Evolutionary conservation across 305 asterid genomes (phyloP), one percentile per base, ranked within the genome.

Genomic region (Solanum hybrid): DNA sequence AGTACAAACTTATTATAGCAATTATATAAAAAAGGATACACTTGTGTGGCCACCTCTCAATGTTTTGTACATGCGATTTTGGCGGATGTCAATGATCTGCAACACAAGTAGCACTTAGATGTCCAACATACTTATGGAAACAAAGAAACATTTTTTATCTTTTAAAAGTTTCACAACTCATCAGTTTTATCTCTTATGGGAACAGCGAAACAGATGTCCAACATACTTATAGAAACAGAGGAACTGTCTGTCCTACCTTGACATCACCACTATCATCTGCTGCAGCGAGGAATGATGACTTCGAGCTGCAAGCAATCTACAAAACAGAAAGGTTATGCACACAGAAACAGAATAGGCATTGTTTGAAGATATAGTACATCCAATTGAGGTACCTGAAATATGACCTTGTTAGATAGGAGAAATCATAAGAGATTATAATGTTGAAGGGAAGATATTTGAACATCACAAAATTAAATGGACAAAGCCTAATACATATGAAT

Each of bases 181-280:
- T 82, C 78, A 89, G 90, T 27, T 72, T 87, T 34, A 66, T 26
- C 76, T 36, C 9, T 40, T 19, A 82, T 31, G 37, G 75, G 4
- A 84, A 36, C 24, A 90, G 89, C 29, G 31, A 51, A 56, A 64
- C 60, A 60, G 87, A 60, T 42, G 51, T 66, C 42, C 81, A 79
- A 36, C 87, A 31, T 84, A 84, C 73, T 29, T 51, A 10, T 10
- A 12, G 29, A 5, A 42, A 64, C 26, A 90, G 90, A 27, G 87
- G n/a, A 45, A 79, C 45, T 72, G 84, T 60, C 45, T 72, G 84
- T 45, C 42, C 88, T 92, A 97, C 99, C 99, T 97, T 97, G 51
- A 95, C 95, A 91, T 96, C 98, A 91, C 99, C 99, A 85, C 94
- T 88, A 94, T 96, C 99, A 92, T 97, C 98, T 60, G 98, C 98